Evolutionary conservation across 225 moss, liverwort and hornwort species (phyloP).

Genomic region (Sphagnum tenellum): DNA sequence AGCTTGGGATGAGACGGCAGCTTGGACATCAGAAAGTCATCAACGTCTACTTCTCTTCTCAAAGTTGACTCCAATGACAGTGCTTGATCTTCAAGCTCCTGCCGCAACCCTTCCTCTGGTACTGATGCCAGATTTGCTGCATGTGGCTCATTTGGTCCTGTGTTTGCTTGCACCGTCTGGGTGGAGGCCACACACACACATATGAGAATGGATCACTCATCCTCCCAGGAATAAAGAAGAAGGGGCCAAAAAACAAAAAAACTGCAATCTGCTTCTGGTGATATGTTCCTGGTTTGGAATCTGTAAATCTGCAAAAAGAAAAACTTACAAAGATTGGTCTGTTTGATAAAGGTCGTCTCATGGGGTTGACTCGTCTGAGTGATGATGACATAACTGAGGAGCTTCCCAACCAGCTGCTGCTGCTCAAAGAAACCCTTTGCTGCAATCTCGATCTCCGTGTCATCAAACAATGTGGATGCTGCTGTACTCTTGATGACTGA

Average conservation of each 20-base stretch:
- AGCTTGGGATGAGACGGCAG: slow-evolving; percentile 93
- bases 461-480: slow-evolving; percentile 17
- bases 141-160: slow-evolving; percentile 94
- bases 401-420: slow-evolving; percentile 22
- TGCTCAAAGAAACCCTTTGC: slow-evolving; percentile 26
- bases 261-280: neutral
- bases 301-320: neutral
- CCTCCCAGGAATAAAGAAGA: neutral
- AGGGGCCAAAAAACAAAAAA: neutral
- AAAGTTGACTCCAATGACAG: slow-evolving; percentile 36
- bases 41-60: slow-evolving; percentile 39
- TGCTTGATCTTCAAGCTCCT: slow-evolving; percentile 48
- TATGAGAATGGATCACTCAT: neutral
- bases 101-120: slow-evolving; percentile 74
- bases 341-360: slow-evolving; percentile 19
- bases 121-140: slow-evolving; percentile 84
- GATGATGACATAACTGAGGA: slow-evolving; percentile 10
- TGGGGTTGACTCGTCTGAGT: slow-evolving; percentile 7
- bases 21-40: slow-evolving; percentile 69
- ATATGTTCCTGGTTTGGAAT: neutral
- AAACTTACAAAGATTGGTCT: slow-evolving; percentile 46
- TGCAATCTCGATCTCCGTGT: slow-evolving; percentile 29
- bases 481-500: slow-evolving; percentile 13
- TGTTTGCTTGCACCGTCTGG: slow-evolving; percentile 59
- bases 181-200: slow-evolving; percentile 16